These are phyloP conservation scores for Tuber melanosporum DNA, from an alignment of 495 filamentous ascomycete genomes.

Conservation along the genomic window DNA sequence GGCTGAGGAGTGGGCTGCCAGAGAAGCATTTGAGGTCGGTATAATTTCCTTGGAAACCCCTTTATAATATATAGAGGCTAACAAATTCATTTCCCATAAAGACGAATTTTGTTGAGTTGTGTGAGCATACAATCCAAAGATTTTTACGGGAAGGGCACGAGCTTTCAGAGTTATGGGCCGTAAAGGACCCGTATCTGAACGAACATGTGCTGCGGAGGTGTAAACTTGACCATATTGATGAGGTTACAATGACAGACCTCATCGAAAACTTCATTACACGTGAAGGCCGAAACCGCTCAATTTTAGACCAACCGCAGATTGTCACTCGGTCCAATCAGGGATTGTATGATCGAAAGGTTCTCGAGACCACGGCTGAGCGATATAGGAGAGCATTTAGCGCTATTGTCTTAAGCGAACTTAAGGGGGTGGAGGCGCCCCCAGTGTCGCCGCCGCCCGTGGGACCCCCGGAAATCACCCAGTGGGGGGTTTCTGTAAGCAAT, in stretches of 20 bases:
- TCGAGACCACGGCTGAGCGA: conserved; percentile 27
- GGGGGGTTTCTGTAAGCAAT: neutral
- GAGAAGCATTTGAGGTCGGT: conserved; percentile 27
- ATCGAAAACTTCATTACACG: conserved; percentile 32
- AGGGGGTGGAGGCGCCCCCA: neutral
- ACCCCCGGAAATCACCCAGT: neutral
- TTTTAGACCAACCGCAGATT: conserved; percentile 33
- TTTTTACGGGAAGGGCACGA: conserved; percentile 33
- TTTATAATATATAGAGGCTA: conserved; percentile 4
- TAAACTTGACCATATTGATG: conserved; percentile 30
- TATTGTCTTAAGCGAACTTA: conserved; percentile 12
- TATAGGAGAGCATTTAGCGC: conserved; percentile 27
- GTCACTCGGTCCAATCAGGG: conserved; percentile 34
- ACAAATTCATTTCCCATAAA: neutral
- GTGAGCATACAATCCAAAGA: conserved; percentile 4
- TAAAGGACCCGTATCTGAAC: conserved; percentile 33
- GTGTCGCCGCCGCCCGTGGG: neutral
- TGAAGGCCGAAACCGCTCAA: conserved; percentile 30
- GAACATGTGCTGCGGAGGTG: conserved; percentile 26
- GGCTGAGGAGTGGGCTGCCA: conserved; percentile 22
- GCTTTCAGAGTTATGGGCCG: conserved; percentile 34
- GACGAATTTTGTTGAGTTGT: neutral
- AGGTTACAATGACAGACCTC: conserved; percentile 37
- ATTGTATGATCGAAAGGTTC: conserved; percentile 34
- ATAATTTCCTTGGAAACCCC: conserved; percentile 17